Conservation (phyloP, 805 yeast species). For the Ogataea pini region DNA sequence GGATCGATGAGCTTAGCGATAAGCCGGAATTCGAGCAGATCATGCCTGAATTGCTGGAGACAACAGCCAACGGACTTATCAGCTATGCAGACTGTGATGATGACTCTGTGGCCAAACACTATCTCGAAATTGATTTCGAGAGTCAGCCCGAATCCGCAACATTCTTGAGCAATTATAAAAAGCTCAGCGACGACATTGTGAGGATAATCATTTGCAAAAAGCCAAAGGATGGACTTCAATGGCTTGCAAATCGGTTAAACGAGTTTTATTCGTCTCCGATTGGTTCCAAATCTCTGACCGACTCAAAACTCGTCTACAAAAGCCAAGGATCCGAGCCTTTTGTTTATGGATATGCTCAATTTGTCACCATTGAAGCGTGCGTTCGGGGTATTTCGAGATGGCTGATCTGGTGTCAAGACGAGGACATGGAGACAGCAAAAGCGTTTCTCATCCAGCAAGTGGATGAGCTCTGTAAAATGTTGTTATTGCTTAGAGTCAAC, state of each 20-base stretch:
- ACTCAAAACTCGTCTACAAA: slow-evolving; percentile 53
- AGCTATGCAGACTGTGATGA: slow-evolving; percentile 71
- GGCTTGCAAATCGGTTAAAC: slow-evolving; percentile 77
- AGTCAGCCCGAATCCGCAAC: slow-evolving; percentile 75
- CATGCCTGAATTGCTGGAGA: slow-evolving; percentile 69
- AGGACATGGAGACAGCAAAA: slow-evolving; percentile 53
- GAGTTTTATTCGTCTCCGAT: slow-evolving; percentile 67
- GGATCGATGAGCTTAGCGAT: slow-evolving; percentile 74
- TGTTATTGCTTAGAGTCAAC: slow-evolving; percentile 71
- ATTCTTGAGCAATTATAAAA: slow-evolving; percentile 77
- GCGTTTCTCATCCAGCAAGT: slow-evolving; percentile 53
- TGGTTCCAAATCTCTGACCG: slow-evolving; percentile 64
- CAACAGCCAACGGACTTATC: slow-evolving; percentile 74
- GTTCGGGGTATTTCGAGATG: slow-evolving; percentile 92
- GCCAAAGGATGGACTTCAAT: slow-evolving; percentile 76
- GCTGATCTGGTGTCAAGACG: slow-evolving; percentile 84
- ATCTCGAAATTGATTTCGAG: slow-evolving; percentile 84
- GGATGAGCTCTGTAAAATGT: slow-evolving; percentile 69
- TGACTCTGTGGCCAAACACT: slow-evolving; percentile 62
- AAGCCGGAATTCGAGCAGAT: slow-evolving; percentile 54
- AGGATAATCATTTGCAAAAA: slow-evolving; percentile 83
- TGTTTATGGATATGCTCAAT: slow-evolving; percentile 75
- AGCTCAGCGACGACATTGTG: slow-evolving; percentile 86
- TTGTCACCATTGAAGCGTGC: slow-evolving; percentile 84
- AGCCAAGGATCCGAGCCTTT: slow-evolving; percentile 65